Conservation (phyloP, 208 protist species). For the Trypanosomatidae sp. region DNA sequence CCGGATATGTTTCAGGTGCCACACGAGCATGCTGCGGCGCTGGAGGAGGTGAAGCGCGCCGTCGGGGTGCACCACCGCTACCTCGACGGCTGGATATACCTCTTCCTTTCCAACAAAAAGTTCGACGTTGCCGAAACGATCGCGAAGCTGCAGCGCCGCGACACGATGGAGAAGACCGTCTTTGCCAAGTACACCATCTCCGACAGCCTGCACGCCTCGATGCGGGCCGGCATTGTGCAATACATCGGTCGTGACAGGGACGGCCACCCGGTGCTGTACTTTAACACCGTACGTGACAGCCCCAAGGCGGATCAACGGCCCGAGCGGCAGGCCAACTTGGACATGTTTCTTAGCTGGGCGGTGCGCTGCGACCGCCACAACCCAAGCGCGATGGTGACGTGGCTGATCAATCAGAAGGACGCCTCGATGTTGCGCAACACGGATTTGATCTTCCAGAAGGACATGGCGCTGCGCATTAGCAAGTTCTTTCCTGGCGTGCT, state of each 20-base stretch:
- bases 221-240: slow-evolving; percentile 72
- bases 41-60: slow-evolving; percentile 64
- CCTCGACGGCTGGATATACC: slow-evolving; percentile 72
- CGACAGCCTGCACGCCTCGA: slow-evolving; percentile 46
- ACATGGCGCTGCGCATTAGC: slow-evolving; percentile 72
- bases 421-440: slow-evolving; percentile 68
- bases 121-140: slow-evolving; percentile 69
- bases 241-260: slow-evolving; percentile 63
- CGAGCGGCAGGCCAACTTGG: slow-evolving; percentile 62
- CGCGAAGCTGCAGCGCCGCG: slow-evolving; percentile 61
- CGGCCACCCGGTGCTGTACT: slow-evolving; percentile 58
- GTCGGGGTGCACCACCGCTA: slow-evolving; percentile 52
- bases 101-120: slow-evolving; percentile 82
- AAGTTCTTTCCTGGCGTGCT: slow-evolving; percentile 77
- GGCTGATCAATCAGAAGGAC: slow-evolving; percentile 77
- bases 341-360: slow-evolving; percentile 77
- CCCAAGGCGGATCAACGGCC: slow-evolving; percentile 45
- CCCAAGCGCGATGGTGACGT: slow-evolving; percentile 46
- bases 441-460: slow-evolving; percentile 72
- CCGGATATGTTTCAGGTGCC: too few species aligned
- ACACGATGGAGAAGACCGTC: slow-evolving; percentile 59
- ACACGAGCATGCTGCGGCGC: too few species aligned
- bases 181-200: slow-evolving; percentile 60
- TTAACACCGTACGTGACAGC: slow-evolving; percentile 52
- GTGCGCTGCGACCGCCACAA: slow-evolving; percentile 47